Base-by-base conservation (phyloP, 768 basidiomycete genomes). In the Serendipita sp. region DNA sequence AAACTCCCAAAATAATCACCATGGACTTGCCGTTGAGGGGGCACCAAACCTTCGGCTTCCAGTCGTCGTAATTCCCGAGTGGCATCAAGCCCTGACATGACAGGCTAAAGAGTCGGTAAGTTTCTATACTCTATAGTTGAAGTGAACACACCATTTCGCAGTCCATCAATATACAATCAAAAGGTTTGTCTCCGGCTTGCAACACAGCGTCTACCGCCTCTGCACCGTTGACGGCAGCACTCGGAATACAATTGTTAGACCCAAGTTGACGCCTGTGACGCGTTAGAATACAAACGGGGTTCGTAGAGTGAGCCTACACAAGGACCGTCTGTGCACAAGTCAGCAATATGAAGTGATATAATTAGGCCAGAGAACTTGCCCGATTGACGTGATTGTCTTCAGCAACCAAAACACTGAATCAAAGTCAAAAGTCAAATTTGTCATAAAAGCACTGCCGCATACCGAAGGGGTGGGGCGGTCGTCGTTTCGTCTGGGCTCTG, bases 91-190 rank as follows among this genome's bases (percentile, higher is more conserved):
- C 70, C 70, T 41, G 53, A 58, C 53, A 62, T 67, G 66, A 66
- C 66, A 62, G 50, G 11, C 62, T 42, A 41, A 42, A n/a, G n/a
- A n/a, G n/a, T n/a, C n/a, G n/a, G n/a, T n/a, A n/a, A n/a, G n/a
- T n/a, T n/a, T n/a, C n/a, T n/a, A n/a, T n/a, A n/a, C n/a, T n/a
- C n/a, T n/a, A n/a, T n/a, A n/a, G n/a, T n/a, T n/a, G n/a, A n/a
- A n/a, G n/a, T n/a, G n/a, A n/a, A n/a, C n/a, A n/a, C n/a, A 30
- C 70, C 70, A 71, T 71, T 61, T 68, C 69, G 44, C 66, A 67
- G 61, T 69, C 69, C 68, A 68, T 69, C 69, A 53, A 22, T 34
- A 61, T 30, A 13, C 42, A 58, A 9, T 61, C 9, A 16, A 26
- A 45, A 51, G 7, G 30, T 42, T 28, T n/a, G 28, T 31, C 51